A percentile compares a stretch with the other conserved stretches of the same genome.
Conservation (phyloP, 768 basidiomycete genomes). For the Chalciporus piperatus region DNA sequence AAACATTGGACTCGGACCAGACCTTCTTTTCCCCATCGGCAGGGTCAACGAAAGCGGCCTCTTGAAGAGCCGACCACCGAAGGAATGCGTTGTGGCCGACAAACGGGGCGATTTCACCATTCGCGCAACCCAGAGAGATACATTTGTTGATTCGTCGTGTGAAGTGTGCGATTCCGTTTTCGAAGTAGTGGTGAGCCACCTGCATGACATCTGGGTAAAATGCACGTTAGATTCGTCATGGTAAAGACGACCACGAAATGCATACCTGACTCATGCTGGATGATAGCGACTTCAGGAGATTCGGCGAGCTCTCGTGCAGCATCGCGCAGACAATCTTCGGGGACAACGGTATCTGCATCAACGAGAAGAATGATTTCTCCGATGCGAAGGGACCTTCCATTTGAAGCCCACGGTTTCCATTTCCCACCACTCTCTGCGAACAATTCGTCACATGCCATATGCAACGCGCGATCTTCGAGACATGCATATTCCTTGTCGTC, state of each 20-base stretch:
- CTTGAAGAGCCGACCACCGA: conserved; percentile 86
- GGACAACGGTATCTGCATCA: conserved; percentile 87
- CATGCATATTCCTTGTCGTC: conserved; percentile 39
- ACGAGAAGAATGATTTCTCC: conserved; percentile 80
- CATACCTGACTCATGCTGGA: conserved; percentile 87
- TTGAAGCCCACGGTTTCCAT: conserved; percentile 76
- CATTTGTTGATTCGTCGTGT: conserved; percentile 84
- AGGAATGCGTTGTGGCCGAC: conserved; percentile 90
- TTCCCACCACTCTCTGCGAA: conserved; percentile 53
- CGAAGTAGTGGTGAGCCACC: conserved; percentile 86
- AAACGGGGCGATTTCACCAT: conserved; percentile 75
- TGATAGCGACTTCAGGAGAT: conserved; percentile 62
- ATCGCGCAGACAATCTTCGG: conserved; percentile 88
- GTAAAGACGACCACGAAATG: conserved; percentile 35
- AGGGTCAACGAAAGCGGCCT: conserved; percentile 69
- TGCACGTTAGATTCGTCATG: not conserved
- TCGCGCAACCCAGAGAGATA: conserved; percentile 76
- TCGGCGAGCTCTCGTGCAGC: conserved; percentile 82
- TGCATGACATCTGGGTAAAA: conserved; percentile 72
- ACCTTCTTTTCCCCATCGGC: conserved; percentile 60
- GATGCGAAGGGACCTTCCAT: conserved; percentile 70
- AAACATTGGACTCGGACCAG: conserved; percentile 67
- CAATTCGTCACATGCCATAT: conserved; percentile 71
- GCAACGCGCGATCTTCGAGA: conserved; percentile 71
- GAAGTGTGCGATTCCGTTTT: conserved; percentile 88